These are phyloP conservation scores for Pistacia atlantica DNA, from an alignment of 345 rosid species.

Conservation along the genomic window DNA sequence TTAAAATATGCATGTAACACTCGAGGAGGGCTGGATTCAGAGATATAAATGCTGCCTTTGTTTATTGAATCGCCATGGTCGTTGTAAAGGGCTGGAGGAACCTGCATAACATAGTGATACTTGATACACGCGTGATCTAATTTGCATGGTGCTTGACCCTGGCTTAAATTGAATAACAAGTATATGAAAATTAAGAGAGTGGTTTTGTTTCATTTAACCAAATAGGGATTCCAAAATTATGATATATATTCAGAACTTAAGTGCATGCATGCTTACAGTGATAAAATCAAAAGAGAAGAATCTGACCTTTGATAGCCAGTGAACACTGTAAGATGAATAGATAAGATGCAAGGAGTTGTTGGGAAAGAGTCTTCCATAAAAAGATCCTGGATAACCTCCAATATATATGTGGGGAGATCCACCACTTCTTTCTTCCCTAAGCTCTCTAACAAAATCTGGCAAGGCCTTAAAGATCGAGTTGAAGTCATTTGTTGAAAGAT, in stretches of 20 bases:
- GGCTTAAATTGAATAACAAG: background rate
- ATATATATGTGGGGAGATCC: conserved; percentile 32
- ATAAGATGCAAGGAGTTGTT: conserved; percentile 65
- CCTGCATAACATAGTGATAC: conserved; percentile 36
- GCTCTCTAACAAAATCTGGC: conserved; percentile 45
- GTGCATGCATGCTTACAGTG: background rate
- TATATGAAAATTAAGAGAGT: too few relatives aligned
- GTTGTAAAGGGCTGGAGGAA: conserved; percentile 66
- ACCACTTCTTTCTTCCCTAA: conserved; percentile 28
- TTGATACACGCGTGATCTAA: background rate
- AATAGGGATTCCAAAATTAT: too few relatives aligned
- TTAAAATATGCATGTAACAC: conserved; percentile 64
- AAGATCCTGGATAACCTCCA: conserved; percentile 72
- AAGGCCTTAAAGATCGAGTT: conserved; percentile 50
- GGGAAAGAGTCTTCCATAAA: conserved; percentile 85
- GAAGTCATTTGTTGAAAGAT: conserved; percentile 65
- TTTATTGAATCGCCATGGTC: conserved; percentile 69
- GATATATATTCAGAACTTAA: too few relatives aligned
- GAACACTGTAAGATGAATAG: conserved; percentile 71
- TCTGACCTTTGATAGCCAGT: conserved; percentile 90
- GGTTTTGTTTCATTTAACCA: too few relatives aligned
- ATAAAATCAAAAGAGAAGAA: background rate
- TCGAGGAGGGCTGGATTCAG: conserved; percentile 55
- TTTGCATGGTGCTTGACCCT: background rate
- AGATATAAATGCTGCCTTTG: conserved; percentile 68